Conservation (phyloP, 2,329 filamentous ascomycete genomes). For the Fusarium piperis region DNA sequence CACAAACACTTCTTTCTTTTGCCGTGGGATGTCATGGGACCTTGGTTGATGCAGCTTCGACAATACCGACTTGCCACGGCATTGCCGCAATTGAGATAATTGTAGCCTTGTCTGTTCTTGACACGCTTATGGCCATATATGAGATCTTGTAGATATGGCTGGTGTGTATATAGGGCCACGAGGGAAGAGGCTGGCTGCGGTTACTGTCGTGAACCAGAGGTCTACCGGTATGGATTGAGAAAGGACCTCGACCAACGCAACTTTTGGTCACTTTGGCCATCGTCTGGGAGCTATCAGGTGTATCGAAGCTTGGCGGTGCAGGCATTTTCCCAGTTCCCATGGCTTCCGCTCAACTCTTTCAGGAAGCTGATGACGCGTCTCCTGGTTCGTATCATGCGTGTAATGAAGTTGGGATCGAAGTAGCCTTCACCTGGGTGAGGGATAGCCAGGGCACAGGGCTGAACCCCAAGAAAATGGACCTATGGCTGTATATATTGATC, state of each 20-base stretch:
- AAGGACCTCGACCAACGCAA: too few relatives aligned
- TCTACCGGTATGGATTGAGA: too few relatives aligned
- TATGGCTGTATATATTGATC: not conserved
- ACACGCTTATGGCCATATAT: not conserved
- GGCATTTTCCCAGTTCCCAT: not conserved
- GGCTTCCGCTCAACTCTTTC: not conserved
- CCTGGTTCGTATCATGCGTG: not conserved
- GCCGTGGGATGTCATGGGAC: not conserved
- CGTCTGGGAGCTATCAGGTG: not conserved
- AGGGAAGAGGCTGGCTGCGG: not conserved
- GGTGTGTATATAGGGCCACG: not conserved
- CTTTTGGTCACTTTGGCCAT: too few relatives aligned
- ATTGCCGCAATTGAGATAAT: not conserved
- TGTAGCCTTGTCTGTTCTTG: not conserved
- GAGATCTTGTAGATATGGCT: too few relatives aligned
- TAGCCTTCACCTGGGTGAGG: not conserved
- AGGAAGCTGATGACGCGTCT: not conserved
- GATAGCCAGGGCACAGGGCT: not conserved
- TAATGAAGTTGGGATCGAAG: not conserved
- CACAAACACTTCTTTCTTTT: not conserved
- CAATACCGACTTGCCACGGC: not conserved
- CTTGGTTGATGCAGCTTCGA: not conserved
- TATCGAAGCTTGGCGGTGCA: not conserved
- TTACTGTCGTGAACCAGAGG: too few relatives aligned
- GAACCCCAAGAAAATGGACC: not conserved